Base-by-base conservation (phyloP, 768 basidiomycete genomes). In the Lentinula guzmanii region DNA sequence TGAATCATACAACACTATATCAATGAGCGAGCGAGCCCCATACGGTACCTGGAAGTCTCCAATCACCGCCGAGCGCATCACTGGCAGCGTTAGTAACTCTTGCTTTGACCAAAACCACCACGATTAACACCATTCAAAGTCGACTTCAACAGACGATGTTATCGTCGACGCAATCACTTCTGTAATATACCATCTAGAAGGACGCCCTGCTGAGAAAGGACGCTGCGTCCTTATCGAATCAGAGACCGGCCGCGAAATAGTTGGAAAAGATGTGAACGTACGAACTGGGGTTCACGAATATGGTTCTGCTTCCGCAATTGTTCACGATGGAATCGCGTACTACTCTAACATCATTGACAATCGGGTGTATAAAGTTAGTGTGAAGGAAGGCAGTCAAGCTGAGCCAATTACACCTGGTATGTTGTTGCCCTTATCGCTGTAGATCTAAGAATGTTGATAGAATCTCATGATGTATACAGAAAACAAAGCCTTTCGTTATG, bases 21-120 rank as follows among this genome's bases (percentile, higher is more conserved):
- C 15, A 39, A 56, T 56, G 55, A 56, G 39, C 41, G 55, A 59
- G 42, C 39, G 51, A 46, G 83, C 84, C 6, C 82, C 86, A 0
- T 89, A 78, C 66, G 88, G 86, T 28, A 81, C 80, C 21, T 90
- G 88, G 86, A 70, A 74, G 4, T 86, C 85, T 1, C 78, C 82
- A 4, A 79, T 89, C 60, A 78, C 80, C 1, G 73, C 82, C 18
- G 81, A 84, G 45, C 71, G 76, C 35, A 76, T 87, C 61, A 77
- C 81, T 3, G 74, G 80, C 68, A 73, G 74, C 52, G 41, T 58
- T 24, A 59, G 58, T 76, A 76, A 61, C 52, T 41, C 13, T 10
- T 52, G 21, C 15, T 63, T 55, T 42, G 57, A 46, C 11, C 46
- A 35, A 21, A 2, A 45, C n/a, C 21, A 11, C 8, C 34, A 35